Percentiles rank a stretch among this genome's conserved stretches.
phyloP scores from a whole-genome alignment of 2,329 filamentous ascomycete genomes.

The Cercospora brassicicola region DNA sequence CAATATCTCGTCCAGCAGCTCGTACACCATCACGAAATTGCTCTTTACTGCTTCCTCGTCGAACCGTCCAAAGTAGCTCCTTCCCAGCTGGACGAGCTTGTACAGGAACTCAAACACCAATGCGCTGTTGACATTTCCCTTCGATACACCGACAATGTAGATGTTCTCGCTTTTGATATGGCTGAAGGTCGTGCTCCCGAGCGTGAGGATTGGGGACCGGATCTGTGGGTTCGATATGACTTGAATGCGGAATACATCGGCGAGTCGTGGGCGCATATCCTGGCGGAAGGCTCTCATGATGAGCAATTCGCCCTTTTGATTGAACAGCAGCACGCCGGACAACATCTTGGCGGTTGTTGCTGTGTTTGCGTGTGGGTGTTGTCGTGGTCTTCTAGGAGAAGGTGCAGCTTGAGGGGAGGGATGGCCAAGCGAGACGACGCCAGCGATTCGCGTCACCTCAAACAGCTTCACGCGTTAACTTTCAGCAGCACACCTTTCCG shows the following conservation, averaged over 20 bases:
- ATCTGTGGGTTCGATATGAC: constrained; percentile 97
- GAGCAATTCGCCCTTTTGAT: constrained; percentile 99
- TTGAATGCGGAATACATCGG: constrained; percentile 98
- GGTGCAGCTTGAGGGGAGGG: constrained; percentile 7
- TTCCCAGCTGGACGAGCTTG: constrained; percentile 82
- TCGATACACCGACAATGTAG: constrained; percentile 94
- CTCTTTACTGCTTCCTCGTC: constrained; percentile 99
- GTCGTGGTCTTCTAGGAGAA: not conserved
- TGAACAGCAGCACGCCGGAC: constrained; percentile 96
- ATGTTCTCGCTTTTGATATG: constrained; percentile 99
- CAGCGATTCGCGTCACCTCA: constrained; percentile 13
- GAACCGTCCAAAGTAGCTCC: constrained; percentile 97
- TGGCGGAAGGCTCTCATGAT: constrained; percentile 99
- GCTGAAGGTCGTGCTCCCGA: constrained; percentile 97
- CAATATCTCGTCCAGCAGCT: constrained; percentile 95
- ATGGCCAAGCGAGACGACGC: not conserved
- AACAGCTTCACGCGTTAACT: constrained; percentile 10
- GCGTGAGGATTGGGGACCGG: constrained; percentile 92
- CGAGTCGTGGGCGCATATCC: constrained; percentile 93
- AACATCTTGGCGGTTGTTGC: constrained; percentile 65
- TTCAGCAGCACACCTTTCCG: not conserved
- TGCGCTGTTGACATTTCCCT: constrained; percentile 98
- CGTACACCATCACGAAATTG: constrained; percentile 98
- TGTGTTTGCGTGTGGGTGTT: not conserved
- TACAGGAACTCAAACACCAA: constrained; percentile 98